Base-by-base conservation (phyloP, 73 alveolate species). In the Breviolum minutum region DNA sequence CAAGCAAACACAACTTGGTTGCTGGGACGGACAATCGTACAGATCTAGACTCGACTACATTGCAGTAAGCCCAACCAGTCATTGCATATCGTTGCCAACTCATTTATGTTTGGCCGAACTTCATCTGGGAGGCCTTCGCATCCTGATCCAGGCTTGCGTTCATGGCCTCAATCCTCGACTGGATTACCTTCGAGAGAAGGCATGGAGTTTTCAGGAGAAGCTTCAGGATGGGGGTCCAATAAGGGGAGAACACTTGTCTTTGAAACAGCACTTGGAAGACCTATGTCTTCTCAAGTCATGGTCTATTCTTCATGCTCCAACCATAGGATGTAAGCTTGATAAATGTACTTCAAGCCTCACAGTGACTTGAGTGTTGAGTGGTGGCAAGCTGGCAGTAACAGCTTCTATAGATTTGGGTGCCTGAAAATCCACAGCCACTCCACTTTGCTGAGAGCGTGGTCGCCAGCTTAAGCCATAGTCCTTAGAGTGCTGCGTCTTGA, bases 401-500 rank as follows among this genome's bases (percentile, higher is more conserved):
- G 54, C 3, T 68, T 22, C 2, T 68, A 2, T 22, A 17, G 17
- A 14, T 68, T 22, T 17, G n/a, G 0, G 48, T 76, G 24, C 98
- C 98, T 92, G 98, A 64, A 92, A 74, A 27, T 92, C 90, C 61
- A 92, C 98, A 5, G 98, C 71, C 26, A 74, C 32, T 62, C 98
- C 90, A n/a, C 90, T 64, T 6, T n/a, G 71, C 30, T 16, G n/a
- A 8, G 76, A 63, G 54, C 88, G 54, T 10, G 80, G 90, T 30
- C 54, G 83, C 87, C 88, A 90, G 24, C 27, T 60, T 60, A 92
- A 80, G 20, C 98, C 98, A 40, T 92, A 74, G 68, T 92, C 98
- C 98, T 92, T 9, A 62, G 5, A 40, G 54, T 40, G 54, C 54
- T 40, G 77, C n/a, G 24, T 22, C 2, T 24, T 13, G 32, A 74